phyloP scores from a whole-genome alignment of 345 rosid genomes.

The Kandelia obovata region DNA sequence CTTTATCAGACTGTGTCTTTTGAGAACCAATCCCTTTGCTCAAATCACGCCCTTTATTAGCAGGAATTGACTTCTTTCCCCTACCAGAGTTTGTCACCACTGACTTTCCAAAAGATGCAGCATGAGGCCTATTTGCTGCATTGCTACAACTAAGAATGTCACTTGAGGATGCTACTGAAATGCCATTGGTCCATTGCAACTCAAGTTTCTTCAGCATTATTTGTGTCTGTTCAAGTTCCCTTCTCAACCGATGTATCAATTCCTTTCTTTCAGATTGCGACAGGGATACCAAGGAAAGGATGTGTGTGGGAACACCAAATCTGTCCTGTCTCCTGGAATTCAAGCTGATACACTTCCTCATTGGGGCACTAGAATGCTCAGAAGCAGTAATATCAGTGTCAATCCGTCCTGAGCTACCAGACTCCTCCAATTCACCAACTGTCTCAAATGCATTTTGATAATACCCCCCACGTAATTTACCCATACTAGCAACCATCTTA shows the following conservation, averaged over 20 bases:
- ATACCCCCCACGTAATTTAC: slow-evolving; percentile 51
- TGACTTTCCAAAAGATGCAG: slow-evolving; percentile 38
- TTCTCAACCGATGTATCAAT: slow-evolving; percentile 13
- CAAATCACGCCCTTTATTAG: slow-evolving; percentile 36
- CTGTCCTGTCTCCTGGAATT: slow-evolving; percentile 15
- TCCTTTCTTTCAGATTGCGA: slow-evolving; percentile 22
- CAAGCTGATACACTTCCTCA: slow-evolving; percentile 44
- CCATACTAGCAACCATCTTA: slow-evolving; percentile 54
- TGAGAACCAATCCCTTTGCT: slow-evolving; percentile 48
- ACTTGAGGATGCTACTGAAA: slow-evolving; percentile 15
- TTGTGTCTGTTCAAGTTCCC: slow-evolving; percentile 26
- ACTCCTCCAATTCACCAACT: slow-evolving; percentile 59
- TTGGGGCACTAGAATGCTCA: slow-evolving; percentile 54
- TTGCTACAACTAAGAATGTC: slow-evolving; percentile 24
- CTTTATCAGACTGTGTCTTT: slow-evolving; percentile 49
- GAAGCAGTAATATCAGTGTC: slow-evolving; percentile 54
- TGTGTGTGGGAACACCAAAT: slow-evolving; percentile 21
- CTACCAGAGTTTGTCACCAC: slow-evolving; percentile 37
- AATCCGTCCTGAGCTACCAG: slow-evolving; percentile 62
- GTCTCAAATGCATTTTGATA: slow-evolving; percentile 44
- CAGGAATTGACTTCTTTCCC: slow-evolving; percentile 52
- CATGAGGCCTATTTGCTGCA: slow-evolving; percentile 31
- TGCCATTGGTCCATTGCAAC: slow-evolving; percentile 8
- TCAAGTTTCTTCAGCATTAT: slow-evolving; percentile 19
- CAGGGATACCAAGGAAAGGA: slow-evolving; percentile 9